A percentile compares a stretch with the other conserved stretches of the same genome.
Conservation (phyloP, 345 rosid species). For the Eutrema japonicum region DNA sequence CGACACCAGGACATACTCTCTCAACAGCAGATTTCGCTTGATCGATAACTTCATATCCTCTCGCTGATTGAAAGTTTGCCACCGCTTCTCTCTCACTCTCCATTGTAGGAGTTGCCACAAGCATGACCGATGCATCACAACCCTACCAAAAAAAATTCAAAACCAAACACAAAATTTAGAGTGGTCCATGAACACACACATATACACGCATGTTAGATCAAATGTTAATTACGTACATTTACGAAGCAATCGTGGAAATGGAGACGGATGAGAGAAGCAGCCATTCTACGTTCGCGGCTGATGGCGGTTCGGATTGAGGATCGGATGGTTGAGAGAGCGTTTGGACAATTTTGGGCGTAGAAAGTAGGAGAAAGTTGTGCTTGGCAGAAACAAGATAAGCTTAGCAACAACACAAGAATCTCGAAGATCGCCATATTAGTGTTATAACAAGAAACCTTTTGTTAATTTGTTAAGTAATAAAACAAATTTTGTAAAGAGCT, state of each 20-base stretch:
- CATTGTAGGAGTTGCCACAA: slow-evolving; percentile 45
- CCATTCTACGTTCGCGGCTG: slow-evolving; percentile 59
- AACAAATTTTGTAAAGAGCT: slow-evolving; percentile 3
- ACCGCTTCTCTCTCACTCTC: slow-evolving; percentile 43
- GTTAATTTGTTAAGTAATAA: not conserved
- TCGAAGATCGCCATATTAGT: slow-evolving; percentile 30
- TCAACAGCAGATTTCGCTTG: slow-evolving; percentile 56
- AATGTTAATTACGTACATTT: slow-evolving; percentile 21
- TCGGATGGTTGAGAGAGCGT: slow-evolving; percentile 51
- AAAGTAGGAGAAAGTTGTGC: slow-evolving; percentile 59
- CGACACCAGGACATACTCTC: slow-evolving; percentile 55
- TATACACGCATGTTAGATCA: not conserved
- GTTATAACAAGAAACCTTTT: not conserved
- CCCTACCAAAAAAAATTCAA: slow-evolving; percentile 40
- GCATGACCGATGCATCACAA: slow-evolving; percentile 60
- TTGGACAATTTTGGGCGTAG: slow-evolving; percentile 55
- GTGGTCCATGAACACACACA: slow-evolving; percentile 3
- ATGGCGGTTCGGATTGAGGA: slow-evolving; percentile 44
- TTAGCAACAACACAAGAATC: slow-evolving; percentile 30
- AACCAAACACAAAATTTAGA: slow-evolving; percentile 23
- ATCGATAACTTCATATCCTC: slow-evolving; percentile 60
- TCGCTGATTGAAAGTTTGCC: slow-evolving; percentile 34
- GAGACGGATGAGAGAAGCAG: slow-evolving; percentile 66
- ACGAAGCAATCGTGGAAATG: slow-evolving; percentile 71
- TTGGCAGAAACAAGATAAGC: slow-evolving; percentile 37